These are phyloP conservation scores for Yamadazyma siamensis DNA, from an alignment of 1,139 yeast genomes.

Conservation along the genomic window DNA sequence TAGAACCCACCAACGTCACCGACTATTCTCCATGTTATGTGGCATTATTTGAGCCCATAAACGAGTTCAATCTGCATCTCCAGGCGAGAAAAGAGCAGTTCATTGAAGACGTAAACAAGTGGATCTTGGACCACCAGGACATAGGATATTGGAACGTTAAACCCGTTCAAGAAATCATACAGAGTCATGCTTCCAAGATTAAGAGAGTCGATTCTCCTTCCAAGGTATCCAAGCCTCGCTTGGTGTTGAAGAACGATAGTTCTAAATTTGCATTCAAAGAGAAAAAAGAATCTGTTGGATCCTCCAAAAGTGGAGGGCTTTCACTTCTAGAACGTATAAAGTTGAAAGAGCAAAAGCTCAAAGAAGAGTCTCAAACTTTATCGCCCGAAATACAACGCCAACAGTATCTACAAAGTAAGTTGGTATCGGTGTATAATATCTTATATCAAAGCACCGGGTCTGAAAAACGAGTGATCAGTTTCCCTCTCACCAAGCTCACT, in stretches of 20 bases:
- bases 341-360: constrained; percentile 27
- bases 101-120: constrained; percentile 57
- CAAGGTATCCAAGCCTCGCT: constrained; percentile 20
- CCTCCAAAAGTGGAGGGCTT: constrained; percentile 22
- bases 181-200: constrained; percentile 1
- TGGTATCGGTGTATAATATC: constrained; percentile 35
- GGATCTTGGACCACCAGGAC: constrained; percentile 41
- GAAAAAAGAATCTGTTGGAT: constrained; percentile 20
- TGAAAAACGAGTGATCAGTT: constrained; percentile 14
- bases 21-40: constrained; percentile 17
- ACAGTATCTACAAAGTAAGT: constrained; percentile 38
- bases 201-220: constrained; percentile 12
- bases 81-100: constrained; percentile 46
- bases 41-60: constrained; percentile 7
- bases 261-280: constrained; percentile 30
- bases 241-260: constrained; percentile 21
- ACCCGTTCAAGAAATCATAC: constrained; percentile 7
- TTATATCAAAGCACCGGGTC: constrained; percentile 27
- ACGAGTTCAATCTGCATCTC: constrained; percentile 9
- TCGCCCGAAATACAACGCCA: constrained; percentile 35
- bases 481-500: constrained; percentile 23
- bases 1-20: constrained; percentile 8
- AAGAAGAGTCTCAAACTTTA: constrained; percentile 12
- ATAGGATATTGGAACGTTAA: constrained; percentile 7
- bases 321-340: constrained; percentile 42